phyloP scores from a whole-genome alignment of 2,329 filamentous ascomycete genomes.

The Penicillium sp. region DNA sequence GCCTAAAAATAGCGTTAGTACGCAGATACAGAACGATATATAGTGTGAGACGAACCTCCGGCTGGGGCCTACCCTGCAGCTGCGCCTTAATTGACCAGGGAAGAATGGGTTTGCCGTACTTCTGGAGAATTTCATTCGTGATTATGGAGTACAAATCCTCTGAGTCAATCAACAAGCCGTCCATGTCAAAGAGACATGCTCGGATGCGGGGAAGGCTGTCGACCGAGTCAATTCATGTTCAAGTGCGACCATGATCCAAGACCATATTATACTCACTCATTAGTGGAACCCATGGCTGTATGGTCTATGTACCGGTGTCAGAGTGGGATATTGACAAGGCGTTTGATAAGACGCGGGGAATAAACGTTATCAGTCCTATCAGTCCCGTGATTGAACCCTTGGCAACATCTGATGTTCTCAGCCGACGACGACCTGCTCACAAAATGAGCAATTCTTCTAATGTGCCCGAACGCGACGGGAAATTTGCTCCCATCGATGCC shows the following conservation, averaged over 20 bases:
- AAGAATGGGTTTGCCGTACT: slow-evolving; percentile 69
- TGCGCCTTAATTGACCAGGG: slow-evolving; percentile 94
- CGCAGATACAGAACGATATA: background rate
- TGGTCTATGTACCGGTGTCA: background rate
- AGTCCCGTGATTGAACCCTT: slow-evolving; percentile 17
- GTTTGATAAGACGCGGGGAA: slow-evolving; percentile 13
- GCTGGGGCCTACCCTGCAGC: slow-evolving; percentile 65
- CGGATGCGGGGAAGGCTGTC: slow-evolving; percentile 72
- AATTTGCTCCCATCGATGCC: slow-evolving; percentile 11
- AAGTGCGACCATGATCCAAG: background rate
- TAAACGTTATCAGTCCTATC: slow-evolving; percentile 19
- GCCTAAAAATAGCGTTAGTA: slow-evolving; percentile 40
- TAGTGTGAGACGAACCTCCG: slow-evolving; percentile 41
- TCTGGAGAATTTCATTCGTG: slow-evolving; percentile 76
- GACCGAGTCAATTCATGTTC: slow-evolving; percentile 1
- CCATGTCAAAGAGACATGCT: slow-evolving; percentile 98
- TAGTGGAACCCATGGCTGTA: slow-evolving; percentile 11
- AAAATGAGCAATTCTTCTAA: slow-evolving; percentile 17
- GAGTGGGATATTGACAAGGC: slow-evolving; percentile 7
- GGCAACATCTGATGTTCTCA: slow-evolving; percentile 6
- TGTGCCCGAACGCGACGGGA: slow-evolving; percentile 1
- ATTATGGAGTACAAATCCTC: slow-evolving; percentile 85
- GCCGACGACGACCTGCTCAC: slow-evolving; percentile 12
- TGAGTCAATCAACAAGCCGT: slow-evolving; percentile 89
- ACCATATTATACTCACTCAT: background rate